Base-by-base conservation (phyloP, 352 stramenopile species). In the Pythium pyrilobum region DNA sequence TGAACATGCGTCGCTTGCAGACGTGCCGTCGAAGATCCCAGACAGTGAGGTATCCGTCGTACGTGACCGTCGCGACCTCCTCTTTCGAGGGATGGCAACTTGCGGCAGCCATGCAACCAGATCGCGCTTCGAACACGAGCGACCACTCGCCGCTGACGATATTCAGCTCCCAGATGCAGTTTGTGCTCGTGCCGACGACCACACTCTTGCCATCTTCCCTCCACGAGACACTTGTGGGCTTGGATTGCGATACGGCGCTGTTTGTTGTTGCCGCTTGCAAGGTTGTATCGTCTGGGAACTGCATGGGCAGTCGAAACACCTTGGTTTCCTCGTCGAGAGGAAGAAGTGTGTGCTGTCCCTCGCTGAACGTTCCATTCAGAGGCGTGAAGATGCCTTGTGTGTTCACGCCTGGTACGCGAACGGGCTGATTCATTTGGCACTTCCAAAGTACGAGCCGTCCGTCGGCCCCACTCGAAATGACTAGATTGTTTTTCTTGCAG, bases 91-190 rank as follows among this genome's bases (percentile, higher is more conserved):
- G 76, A 45, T 87, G 72, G 33, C 66, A 67, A 33, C 49, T 56
- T 21, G 68, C 72, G 1, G 63, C 57, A 8, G 45, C 53, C 23
- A 87, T 57, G 1, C 48, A 58, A 3, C 74, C 71, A 47, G 59
- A 77, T 9, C 67, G 63, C 9, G 66, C 71, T 64, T 89, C 76
- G 59, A 84, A 80, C 1, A 87, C 36, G 7, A 85, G 36, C 21
- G 46, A 57, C 76, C 79, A 89, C 36, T 76, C 63, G 13, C 73
- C 72, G 1, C 55, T 62, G 0, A 32, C 37, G 38, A 80, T 46
- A 32, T 80, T 66, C 10, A 81, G 70, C 29, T 89, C 79, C 74
- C 75, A 89, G 48, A 89, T 66, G 24, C 68, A 82, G 33, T 79
- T 87, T n/a, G 61, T 72, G 46, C 62, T 86, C 13, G 78, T 69